Evolutionary conservation across 257 asterid species (phyloP), one percentile per base, ranked within the genome.

Genomic region (Solanum boliviense): DNA sequence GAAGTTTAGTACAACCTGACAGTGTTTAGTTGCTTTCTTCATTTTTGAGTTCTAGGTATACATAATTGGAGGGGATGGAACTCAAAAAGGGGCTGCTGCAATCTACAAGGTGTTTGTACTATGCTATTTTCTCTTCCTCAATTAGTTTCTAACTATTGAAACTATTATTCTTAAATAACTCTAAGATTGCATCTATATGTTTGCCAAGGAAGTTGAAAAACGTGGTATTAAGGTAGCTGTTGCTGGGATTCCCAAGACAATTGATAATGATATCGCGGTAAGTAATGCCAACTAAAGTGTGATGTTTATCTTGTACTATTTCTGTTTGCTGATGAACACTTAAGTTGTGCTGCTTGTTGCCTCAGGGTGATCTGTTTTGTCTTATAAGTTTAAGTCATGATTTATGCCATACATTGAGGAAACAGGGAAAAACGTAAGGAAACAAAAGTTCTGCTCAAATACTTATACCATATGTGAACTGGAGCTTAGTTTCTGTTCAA

Each of bases 51-150:
- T 93, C 76, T 91, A 97, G 99, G 99, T 97, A 52, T 97, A 97
- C 93, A 95, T 97, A 86, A 97, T 97, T 90, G 99, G 99, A 87
- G 99, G 99, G 36, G 99, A 97, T 93, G 98, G 99, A 84, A 97
- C 99, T 85, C 99, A 95, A 83, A 97, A 95, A 92, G 99, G 99
- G 12, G 98, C 94, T 60, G 96, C 97, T 87, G 98, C 97, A 88
- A 96, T 96, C 87, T 95, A 89, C 87, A 90, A 94, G 98, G 99
- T 96, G 89, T 67, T 88, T 86, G 31, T 73, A 60, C 4, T 76
- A 70, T 34, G 38, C 34, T 85, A 46, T 58, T 23, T 89, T 83
- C 88, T 67, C 29, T 29, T 41, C 39, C 85, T 52, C 34, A 13
- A 29, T 87, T 39, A 46, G 21, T 86, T 91, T 89, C 89, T 32